Evolutionary conservation across 2,329 filamentous ascomycete species (phyloP).

Genomic region (Xylaria sp.): DNA sequence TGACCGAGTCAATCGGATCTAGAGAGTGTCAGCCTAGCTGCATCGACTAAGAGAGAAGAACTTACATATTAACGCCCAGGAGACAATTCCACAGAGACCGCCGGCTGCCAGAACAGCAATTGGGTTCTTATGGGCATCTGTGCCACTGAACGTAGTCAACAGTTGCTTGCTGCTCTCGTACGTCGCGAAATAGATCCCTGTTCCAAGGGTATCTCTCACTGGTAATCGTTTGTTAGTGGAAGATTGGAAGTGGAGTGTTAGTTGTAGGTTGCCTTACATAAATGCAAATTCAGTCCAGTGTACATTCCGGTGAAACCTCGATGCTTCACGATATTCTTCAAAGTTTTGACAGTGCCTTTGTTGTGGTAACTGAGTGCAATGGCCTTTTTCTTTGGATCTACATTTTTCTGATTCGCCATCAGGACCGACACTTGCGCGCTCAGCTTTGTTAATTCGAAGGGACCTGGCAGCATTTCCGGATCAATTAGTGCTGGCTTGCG

Average conservation of each 20-base stretch:
- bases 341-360: conserved; percentile 79
- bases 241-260: conserved; percentile 3
- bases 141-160: conserved; percentile 77
- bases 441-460: conserved; percentile 90
- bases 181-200: conserved; percentile 87
- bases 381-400: conserved; percentile 62
- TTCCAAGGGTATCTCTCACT: conserved; percentile 87
- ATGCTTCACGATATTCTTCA: conserved; percentile 79
- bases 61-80: conserved; percentile 81
- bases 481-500: conserved; percentile 27
- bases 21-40: conserved; percentile 24
- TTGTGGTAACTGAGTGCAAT: conserved; percentile 78
- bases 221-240: conserved; percentile 36
- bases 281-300: conserved; percentile 81
- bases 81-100: conserved; percentile 83
- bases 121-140: conserved; percentile 79
- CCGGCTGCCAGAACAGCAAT: conserved; percentile 81
- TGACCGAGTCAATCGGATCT: conserved; percentile 82
- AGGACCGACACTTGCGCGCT: conserved; percentile 86
- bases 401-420: conserved; percentile 68
- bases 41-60: conserved; percentile 34
- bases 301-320: conserved; percentile 79
- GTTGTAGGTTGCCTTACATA: conserved; percentile 65
- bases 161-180: conserved; percentile 89
- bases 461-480: conserved; percentile 59